Evolutionary conservation across 2,329 filamentous ascomycete species (phyloP).

Genomic region (Arthrobotrys musiformis): DNA sequence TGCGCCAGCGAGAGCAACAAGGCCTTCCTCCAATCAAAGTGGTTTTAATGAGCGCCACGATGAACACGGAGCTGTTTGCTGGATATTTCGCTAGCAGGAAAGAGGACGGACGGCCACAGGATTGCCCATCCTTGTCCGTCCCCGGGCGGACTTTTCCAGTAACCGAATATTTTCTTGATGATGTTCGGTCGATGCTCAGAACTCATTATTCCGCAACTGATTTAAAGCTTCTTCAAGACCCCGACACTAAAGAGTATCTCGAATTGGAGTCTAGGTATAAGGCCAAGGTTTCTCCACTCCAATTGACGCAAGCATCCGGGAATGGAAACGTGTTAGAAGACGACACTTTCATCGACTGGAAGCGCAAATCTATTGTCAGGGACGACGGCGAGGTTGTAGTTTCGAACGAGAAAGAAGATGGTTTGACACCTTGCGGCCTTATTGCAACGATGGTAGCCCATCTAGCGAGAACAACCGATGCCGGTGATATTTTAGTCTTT

Average conservation of each 20-base stretch:
- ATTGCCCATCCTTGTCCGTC: constrained; percentile 64
- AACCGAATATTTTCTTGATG: constrained; percentile 64
- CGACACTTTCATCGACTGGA: constrained; percentile 63
- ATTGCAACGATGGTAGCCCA: constrained; percentile 65
- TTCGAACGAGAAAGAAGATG: constrained; percentile 62
- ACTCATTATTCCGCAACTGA: constrained; percentile 57
- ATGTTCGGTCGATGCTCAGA: constrained; percentile 61
- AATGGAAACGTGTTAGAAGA: constrained; percentile 47
- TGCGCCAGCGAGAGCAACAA: constrained; percentile 61
- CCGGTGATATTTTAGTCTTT: constrained; percentile 67
- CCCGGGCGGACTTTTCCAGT: constrained; percentile 65
- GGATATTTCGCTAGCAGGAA: constrained; percentile 63
- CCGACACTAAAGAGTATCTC: constrained; percentile 59
- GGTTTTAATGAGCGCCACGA: constrained; percentile 67
- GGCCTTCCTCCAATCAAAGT: constrained; percentile 64
- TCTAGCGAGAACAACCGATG: constrained; percentile 63
- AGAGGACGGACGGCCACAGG: constrained; percentile 60
- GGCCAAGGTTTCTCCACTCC: not conserved
- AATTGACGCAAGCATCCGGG: not conserved
- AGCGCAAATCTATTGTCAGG: constrained; percentile 59
- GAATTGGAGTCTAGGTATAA: constrained; percentile 51
- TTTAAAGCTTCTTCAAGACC: constrained; percentile 58
- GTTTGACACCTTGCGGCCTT: constrained; percentile 64
- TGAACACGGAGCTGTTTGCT: constrained; percentile 65
- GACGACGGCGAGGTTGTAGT: constrained; percentile 58